A percentile compares a stretch with the other conserved stretches of the same genome.
Evolutionary conservation across 352 stramenopile species (phyloP).

Genomic region (Globisporangium cystogenes): DNA sequence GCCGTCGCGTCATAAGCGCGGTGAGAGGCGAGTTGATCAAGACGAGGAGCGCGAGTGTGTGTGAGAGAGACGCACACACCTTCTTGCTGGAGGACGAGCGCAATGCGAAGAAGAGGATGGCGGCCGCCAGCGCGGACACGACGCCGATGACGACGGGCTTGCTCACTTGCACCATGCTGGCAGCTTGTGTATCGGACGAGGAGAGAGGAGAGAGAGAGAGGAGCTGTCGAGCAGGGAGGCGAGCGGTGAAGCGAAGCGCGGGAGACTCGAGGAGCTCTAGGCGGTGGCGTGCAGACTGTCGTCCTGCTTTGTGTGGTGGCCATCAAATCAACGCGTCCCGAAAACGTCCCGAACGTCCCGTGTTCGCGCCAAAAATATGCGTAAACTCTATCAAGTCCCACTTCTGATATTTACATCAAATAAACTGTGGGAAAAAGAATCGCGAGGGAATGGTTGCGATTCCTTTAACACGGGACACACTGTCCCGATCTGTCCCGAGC

Average conservation of each 20-base stretch:
- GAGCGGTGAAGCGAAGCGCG: neutral
- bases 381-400: too few relatives aligned
- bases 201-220: neutral
- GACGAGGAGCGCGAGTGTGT: neutral
- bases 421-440: too few relatives aligned
- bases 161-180: constrained; percentile 67
- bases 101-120: constrained; percentile 52
- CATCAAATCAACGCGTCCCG: neutral
- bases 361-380: neutral
- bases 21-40: too few relatives aligned
- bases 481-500: neutral
- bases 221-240: neutral
- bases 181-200: neutral
- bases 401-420: too few relatives aligned
- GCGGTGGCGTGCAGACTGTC: neutral
- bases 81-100: constrained; percentile 26
- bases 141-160: constrained; percentile 77
- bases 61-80: constrained; percentile 11
- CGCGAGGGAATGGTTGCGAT: too few relatives aligned
- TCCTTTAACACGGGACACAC: neutral
- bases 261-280: neutral
- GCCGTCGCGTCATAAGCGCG: neutral
- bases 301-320: neutral
- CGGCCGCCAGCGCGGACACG: constrained; percentile 52
- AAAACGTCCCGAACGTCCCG: neutral